A percentile compares a stretch with the other conserved stretches of the same genome.
Conservation (phyloP, 2,329 filamentous ascomycete species). For the Sporothrix sp. region DNA sequence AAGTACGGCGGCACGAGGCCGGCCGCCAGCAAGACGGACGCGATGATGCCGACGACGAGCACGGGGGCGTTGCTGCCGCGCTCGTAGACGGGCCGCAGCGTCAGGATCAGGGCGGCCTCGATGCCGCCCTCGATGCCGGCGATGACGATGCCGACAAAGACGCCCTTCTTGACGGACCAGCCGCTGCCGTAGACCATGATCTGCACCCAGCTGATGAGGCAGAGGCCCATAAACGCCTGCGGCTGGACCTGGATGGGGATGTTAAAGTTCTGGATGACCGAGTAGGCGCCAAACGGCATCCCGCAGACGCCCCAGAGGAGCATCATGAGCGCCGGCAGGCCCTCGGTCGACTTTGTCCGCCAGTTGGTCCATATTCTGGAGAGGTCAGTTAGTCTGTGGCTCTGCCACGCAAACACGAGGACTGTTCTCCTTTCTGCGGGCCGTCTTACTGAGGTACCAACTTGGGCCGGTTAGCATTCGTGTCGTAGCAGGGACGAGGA, state of each 20-base stretch:
- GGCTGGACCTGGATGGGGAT: constrained; percentile 35
- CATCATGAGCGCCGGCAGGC: constrained; percentile 50
- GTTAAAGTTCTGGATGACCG: constrained; percentile 33
- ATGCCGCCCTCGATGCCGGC: constrained; percentile 39
- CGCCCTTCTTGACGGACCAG: constrained; percentile 39
- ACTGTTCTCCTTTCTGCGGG: neutral
- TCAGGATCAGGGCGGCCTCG: constrained; percentile 47
- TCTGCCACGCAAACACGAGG: neutral
- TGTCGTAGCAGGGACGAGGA: neutral
- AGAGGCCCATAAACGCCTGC: constrained; percentile 31
- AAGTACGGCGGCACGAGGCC: constrained; percentile 52
- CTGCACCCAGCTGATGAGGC: constrained; percentile 31
- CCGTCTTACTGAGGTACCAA: constrained; percentile 24
- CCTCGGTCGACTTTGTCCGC: constrained; percentile 50
- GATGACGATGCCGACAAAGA: constrained; percentile 30
- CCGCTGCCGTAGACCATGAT: constrained; percentile 28
- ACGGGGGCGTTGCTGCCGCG: constrained; percentile 44
- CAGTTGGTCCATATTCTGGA: constrained; percentile 50
- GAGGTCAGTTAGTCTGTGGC: neutral
- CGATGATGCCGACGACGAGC: constrained; percentile 46
- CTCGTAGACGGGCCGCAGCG: constrained; percentile 45
- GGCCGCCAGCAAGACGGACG: constrained; percentile 44
- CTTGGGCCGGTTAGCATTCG: constrained; percentile 13
- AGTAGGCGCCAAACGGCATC: constrained; percentile 33
- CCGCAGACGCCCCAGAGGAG: constrained; percentile 50